Evolutionary conservation across 1,284 basidiomycete species (phyloP).

Genomic region (Heimioporus punctisporus): DNA sequence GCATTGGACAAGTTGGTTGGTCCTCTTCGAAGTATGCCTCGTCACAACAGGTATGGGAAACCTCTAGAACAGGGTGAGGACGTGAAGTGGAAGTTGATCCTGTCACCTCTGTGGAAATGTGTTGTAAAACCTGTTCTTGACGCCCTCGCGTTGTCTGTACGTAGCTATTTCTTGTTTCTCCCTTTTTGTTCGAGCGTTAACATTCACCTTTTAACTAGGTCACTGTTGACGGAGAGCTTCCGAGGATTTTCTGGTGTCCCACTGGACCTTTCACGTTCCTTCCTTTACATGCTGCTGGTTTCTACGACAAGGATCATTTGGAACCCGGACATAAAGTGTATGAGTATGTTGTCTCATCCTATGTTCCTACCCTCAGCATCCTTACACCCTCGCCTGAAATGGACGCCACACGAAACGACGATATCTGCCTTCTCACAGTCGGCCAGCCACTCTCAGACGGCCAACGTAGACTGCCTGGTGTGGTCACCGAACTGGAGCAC

Average conservation of each 20-base stretch:
- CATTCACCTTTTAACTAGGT: neutral
- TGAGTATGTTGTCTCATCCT: neutral
- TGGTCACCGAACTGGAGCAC: neutral
- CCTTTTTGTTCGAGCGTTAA: no score
- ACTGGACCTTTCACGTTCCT: neutral
- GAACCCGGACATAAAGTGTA: neutral
- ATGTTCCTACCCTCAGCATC: neutral
- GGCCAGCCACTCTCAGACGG: conserved; percentile 6
- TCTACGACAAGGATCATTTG: neutral
- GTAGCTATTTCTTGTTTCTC: neutral
- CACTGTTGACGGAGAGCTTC: neutral
- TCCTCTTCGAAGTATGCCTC: neutral
- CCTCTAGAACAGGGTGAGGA: no score
- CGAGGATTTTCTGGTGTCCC: neutral
- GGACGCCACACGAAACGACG: neutral
- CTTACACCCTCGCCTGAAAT: neutral
- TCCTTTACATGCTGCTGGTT: neutral
- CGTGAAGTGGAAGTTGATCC: neutral
- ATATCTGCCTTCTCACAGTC: neutral
- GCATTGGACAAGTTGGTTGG: neutral
- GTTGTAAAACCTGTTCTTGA: neutral
- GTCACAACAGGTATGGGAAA: neutral
- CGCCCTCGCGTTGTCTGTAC: neutral
- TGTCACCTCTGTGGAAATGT: neutral
- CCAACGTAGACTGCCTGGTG: conserved; percentile 2